These are phyloP conservation scores for Trichoderma brevicompactum DNA, from an alignment of 2,329 filamentous ascomycete genomes.

Conservation along the genomic window DNA sequence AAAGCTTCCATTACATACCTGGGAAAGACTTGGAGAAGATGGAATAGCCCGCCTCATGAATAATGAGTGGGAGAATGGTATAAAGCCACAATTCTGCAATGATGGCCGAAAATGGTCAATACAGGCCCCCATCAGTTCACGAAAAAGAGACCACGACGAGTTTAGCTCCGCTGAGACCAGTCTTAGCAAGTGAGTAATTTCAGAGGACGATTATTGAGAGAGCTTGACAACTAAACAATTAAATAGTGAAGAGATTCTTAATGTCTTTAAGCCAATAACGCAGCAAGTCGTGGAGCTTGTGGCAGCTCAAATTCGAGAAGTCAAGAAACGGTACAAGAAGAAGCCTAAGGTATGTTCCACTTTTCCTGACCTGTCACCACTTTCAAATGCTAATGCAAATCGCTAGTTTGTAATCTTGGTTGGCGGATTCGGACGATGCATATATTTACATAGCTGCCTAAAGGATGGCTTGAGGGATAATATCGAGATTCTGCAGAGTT, in stretches of 20 bases:
- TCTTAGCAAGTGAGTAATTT: constrained; percentile 8
- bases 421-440: constrained; percentile 45
- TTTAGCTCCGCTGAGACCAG: neutral
- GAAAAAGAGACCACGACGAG: neutral
- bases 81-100: constrained; percentile 37
- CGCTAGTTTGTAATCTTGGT: constrained; percentile 45
- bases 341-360: constrained; percentile 36
- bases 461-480: neutral
- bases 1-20: constrained; percentile 29
- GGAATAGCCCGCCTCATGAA: constrained; percentile 34
- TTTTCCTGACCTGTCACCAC: neutral
- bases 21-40: constrained; percentile 12
- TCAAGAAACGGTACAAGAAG: constrained; percentile 28
- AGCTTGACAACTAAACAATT: neutral
- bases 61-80: constrained; percentile 38
- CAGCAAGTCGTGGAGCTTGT: constrained; percentile 35
- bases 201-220: neutral
- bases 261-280: constrained; percentile 35
- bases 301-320: constrained; percentile 32
- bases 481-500: constrained; percentile 39
- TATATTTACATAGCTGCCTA: constrained; percentile 38
- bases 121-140: constrained; percentile 30
- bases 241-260: constrained; percentile 34
- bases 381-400: neutral
- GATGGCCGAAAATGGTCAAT: constrained; percentile 30